Conservation (phyloP, 2,329 filamentous ascomycete species). For the Alternaria angustiovoidea region DNA sequence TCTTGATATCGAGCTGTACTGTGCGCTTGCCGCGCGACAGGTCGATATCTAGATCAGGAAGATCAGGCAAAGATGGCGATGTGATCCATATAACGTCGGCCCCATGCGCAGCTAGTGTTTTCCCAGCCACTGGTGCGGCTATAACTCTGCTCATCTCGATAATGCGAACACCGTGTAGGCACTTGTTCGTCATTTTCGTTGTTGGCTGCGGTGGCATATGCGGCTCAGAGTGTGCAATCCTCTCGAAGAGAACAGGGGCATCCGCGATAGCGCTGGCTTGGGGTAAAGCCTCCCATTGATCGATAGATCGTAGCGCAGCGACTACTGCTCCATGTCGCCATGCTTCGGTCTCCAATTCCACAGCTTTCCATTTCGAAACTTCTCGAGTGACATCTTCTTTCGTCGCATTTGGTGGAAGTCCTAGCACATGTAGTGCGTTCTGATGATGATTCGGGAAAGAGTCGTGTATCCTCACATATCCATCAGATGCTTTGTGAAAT, state of each 20-base stretch:
- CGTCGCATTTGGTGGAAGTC: constrained; percentile 43
- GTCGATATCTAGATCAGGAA: constrained; percentile 51
- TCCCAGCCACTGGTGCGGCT: constrained; percentile 55
- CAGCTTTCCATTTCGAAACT: constrained; percentile 52
- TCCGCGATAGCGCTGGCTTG: constrained; percentile 57
- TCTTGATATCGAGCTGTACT: constrained; percentile 58
- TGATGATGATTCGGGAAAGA: constrained; percentile 60
- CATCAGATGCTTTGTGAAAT: constrained; percentile 60
- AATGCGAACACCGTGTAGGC: constrained; percentile 53
- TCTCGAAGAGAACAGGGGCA: constrained; percentile 57
- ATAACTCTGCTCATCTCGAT: constrained; percentile 55
- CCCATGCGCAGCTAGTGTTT: constrained; percentile 55
- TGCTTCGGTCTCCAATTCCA: constrained; percentile 60
- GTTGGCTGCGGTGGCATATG: constrained; percentile 12
- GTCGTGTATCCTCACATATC: constrained; percentile 65
- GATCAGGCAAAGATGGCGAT: constrained; percentile 54
- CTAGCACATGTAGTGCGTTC: constrained; percentile 56
- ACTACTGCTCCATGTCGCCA: constrained; percentile 55
- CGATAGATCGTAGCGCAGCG: constrained; percentile 59
- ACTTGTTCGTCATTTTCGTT: constrained; percentile 28
- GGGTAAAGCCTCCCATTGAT: constrained; percentile 61
- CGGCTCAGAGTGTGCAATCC: constrained; percentile 35
- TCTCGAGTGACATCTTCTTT: constrained; percentile 52
- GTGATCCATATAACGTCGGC: constrained; percentile 59
- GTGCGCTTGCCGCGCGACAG: constrained; percentile 60